These are phyloP conservation scores for Grigorovia yakushimaensis DNA, from an alignment of 805 yeast species.

Conservation along the genomic window DNA sequence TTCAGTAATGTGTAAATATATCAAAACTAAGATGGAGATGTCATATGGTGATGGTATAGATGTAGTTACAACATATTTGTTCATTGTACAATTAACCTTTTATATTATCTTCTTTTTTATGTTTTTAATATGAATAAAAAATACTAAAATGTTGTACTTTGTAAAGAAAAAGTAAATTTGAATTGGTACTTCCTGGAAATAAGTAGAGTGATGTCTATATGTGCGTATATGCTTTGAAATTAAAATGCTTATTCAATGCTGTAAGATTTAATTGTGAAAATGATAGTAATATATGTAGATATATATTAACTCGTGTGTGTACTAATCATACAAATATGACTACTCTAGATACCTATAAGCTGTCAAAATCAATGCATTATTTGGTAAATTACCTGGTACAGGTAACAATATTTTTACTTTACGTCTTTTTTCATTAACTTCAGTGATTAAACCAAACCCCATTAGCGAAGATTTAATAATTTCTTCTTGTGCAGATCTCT, in stretches of 20 bases:
- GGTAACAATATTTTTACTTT: constrained; percentile 71
- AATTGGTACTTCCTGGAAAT: too few relatives aligned
- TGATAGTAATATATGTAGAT: neutral
- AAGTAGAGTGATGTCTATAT: too few relatives aligned
- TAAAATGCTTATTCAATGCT: too few relatives aligned
- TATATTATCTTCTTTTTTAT: too few relatives aligned
- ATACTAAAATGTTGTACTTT: too few relatives aligned
- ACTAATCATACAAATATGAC: too few relatives aligned
- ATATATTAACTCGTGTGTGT: neutral
- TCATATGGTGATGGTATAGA: constrained; percentile 20
- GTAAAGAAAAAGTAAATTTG: too few relatives aligned
- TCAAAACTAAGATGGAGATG: constrained; percentile 13
- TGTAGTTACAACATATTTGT: neutral
- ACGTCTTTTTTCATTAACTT: constrained; percentile 65
- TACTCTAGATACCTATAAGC: constrained; percentile 75
- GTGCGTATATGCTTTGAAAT: too few relatives aligned
- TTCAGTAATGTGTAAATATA: constrained; percentile 13
- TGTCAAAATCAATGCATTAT: constrained; percentile 64
- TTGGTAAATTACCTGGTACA: constrained; percentile 78
- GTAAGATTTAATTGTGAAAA: too few relatives aligned
- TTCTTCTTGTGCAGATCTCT: constrained; percentile 38
- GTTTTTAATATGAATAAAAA: too few relatives aligned
- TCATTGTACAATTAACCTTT: neutral
- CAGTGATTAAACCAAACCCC: constrained; percentile 65
- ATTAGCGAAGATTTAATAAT: constrained; percentile 49